A percentile compares a stretch with the other conserved stretches of the same genome.
Evolutionary conservation across 1,139 yeast species (phyloP).

Genomic region (Lodderomyces elongisporus): DNA sequence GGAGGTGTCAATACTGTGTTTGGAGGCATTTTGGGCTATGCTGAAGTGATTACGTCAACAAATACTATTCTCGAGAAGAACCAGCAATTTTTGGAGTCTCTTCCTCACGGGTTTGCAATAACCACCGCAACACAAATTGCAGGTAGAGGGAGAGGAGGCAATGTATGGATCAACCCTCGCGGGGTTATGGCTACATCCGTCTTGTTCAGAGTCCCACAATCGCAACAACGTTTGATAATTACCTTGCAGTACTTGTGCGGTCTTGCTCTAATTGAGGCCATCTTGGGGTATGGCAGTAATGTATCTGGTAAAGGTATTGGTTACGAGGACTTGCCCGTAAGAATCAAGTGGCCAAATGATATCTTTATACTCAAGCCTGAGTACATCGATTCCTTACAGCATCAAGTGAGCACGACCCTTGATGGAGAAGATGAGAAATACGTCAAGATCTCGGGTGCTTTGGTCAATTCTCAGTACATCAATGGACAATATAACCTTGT

Average conservation of each 20-base stretch:
- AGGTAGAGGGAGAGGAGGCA: conserved; percentile 94
- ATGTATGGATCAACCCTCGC: conserved; percentile 89
- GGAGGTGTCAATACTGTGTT: conserved; percentile 23
- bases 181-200: conserved; percentile 87
- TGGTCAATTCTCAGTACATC: conserved; percentile 73
- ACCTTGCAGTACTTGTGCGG: conserved; percentile 84
- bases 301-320: conserved; percentile 42
- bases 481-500: conserved; percentile 56
- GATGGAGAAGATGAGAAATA: conserved; percentile 46
- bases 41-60: conserved; percentile 90
- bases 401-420: conserved; percentile 29
- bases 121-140: conserved; percentile 80
- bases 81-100: conserved; percentile 45
- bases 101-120: conserved; percentile 71
- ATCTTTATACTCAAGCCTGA: conserved; percentile 71
- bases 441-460: conserved; percentile 77
- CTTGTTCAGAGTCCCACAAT: conserved; percentile 58
- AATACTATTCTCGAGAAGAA: conserved; percentile 74
- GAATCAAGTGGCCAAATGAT: conserved; percentile 97
- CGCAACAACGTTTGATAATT: conserved; percentile 44
- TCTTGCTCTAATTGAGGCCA: conserved; percentile 77
- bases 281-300: conserved; percentile 52
- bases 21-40: conserved; percentile 68
- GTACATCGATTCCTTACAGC: conserved; percentile 29
- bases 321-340: conserved; percentile 69